Percentiles rank a stretch among this genome's conserved stretches.
Conservation (phyloP, 495 filamentous ascomycete species). For the Penicillium samsonianum region DNA sequence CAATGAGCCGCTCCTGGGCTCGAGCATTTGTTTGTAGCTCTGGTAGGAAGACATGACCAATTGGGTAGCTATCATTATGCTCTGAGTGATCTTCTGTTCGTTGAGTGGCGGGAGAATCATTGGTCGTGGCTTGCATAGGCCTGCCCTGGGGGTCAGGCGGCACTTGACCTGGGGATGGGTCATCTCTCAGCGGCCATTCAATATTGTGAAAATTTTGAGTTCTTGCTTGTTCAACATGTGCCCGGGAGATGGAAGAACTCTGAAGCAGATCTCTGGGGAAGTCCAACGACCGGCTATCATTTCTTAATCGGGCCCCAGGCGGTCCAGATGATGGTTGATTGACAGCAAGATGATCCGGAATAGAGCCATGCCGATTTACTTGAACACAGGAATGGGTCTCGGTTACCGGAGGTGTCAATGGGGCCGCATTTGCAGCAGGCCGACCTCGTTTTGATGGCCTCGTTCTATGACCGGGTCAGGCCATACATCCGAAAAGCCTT, state of each 20-base stretch:
- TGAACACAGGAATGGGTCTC: conserved; percentile 11
- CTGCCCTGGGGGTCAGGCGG: not conserved
- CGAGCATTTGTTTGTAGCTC: conserved; percentile 28
- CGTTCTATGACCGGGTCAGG: not conserved
- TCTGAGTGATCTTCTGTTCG: conserved; percentile 23
- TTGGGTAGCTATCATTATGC: conserved; percentile 25
- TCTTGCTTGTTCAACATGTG: not conserved
- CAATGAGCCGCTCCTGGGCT: conserved; percentile 24
- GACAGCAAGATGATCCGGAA: not conserved
- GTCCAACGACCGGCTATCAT: not conserved
- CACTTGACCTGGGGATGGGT: not conserved
- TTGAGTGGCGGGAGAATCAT: conserved; percentile 13
- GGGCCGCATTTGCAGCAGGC: conserved; percentile 9
- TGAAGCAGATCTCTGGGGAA: not conserved
- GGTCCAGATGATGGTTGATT: not conserved
- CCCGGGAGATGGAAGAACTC: not conserved
- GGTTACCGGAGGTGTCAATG: conserved; percentile 8
- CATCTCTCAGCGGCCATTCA: not conserved
- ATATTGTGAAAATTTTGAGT: not conserved
- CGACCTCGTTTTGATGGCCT: conserved; percentile 26
- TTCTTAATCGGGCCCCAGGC: not conserved
- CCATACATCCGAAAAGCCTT: not conserved
- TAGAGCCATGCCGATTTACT: not conserved
- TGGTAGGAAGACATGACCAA: conserved; percentile 21
- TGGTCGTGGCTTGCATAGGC: conserved; percentile 1